Percentiles rank a stretch among this genome's conserved stretches.
phyloP scores from a whole-genome alignment of 1,284 basidiomycete species.

The Thecaphora frezii region DNA sequence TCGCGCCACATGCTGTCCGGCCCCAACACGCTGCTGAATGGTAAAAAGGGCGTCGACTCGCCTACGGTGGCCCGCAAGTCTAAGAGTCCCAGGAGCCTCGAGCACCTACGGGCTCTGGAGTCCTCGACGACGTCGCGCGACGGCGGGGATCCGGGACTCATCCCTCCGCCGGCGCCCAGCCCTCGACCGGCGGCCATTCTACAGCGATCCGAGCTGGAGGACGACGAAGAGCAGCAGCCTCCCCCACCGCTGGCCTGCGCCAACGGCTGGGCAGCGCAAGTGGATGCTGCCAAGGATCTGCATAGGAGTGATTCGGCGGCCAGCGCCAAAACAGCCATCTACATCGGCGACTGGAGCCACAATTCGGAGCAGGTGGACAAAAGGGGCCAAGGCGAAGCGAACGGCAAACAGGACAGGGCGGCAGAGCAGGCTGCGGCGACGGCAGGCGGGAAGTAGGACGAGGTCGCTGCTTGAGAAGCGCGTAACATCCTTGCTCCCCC shows the following conservation, averaged over 20 bases:
- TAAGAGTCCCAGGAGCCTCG: neutral
- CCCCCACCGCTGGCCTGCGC: neutral
- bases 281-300: neutral
- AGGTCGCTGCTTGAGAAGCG: too few relatives aligned
- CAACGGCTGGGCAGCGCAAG: neutral
- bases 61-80: neutral
- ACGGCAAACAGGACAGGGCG: too few relatives aligned
- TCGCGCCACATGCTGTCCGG: neutral
- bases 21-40: neutral
- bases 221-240: constrained; percentile 24
- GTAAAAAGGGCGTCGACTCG: neutral
- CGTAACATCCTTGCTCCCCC: too few relatives aligned
- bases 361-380: neutral
- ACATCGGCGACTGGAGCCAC: neutral
- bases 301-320: neutral
- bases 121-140: neutral
- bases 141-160: constrained; percentile 22
- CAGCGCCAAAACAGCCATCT: neutral
- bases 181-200: constrained; percentile 26
- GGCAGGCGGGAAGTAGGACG: too few relatives aligned
- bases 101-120: neutral
- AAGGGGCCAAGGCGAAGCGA: neutral
- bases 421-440: too few relatives aligned
- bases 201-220: constrained; percentile 11
- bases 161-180: constrained; percentile 35